These are phyloP conservation scores for Saccharomycodes ludwigii DNA, from an alignment of 805 yeast genomes.

Conservation along the genomic window DNA sequence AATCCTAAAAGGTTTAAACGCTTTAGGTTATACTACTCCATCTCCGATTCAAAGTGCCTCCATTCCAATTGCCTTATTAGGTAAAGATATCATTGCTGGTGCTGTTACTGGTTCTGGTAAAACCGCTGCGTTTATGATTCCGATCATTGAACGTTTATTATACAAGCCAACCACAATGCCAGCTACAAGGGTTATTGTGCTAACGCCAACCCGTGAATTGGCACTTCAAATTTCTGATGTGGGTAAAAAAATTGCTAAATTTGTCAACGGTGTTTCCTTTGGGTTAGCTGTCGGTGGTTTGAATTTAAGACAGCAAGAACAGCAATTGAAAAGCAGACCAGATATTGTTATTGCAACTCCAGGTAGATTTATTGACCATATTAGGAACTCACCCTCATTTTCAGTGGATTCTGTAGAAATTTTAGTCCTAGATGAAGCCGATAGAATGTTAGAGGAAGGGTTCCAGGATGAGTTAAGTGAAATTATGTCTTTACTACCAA, in stretches of 20 bases:
- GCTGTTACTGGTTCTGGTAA: constrained; percentile 99
- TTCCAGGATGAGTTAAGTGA: constrained; percentile 92
- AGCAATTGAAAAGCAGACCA: constrained; percentile 81
- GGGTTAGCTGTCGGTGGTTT: constrained; percentile 98
- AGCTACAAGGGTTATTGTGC: constrained; percentile 78
- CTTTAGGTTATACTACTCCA: constrained; percentile 75
- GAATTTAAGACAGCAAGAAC: constrained; percentile 90
- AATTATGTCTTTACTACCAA: constrained; percentile 75
- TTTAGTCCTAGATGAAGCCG: constrained; percentile 93
- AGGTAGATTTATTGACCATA: constrained; percentile 95
- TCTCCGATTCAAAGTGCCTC: constrained; percentile 91
- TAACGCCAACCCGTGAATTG: constrained; percentile 95
- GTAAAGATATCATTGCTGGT: constrained; percentile 96
- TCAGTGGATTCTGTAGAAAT: constrained; percentile 86
- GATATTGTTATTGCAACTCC: constrained; percentile 97
- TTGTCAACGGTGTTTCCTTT: constrained; percentile 62
- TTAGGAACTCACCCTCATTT: constrained; percentile 88
- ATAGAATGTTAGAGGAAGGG: constrained; percentile 98
- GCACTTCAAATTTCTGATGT: constrained; percentile 95
- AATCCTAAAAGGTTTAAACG: constrained; percentile 66
- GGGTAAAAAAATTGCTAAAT: constrained; percentile 72
- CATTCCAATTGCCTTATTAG: constrained; percentile 84
- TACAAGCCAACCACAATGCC: constrained; percentile 81
- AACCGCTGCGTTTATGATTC: constrained; percentile 96
- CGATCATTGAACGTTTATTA: constrained; percentile 82